Conservation (phyloP, 2,329 filamentous ascomycete genomes). For the Beauveria medogensis region DNA sequence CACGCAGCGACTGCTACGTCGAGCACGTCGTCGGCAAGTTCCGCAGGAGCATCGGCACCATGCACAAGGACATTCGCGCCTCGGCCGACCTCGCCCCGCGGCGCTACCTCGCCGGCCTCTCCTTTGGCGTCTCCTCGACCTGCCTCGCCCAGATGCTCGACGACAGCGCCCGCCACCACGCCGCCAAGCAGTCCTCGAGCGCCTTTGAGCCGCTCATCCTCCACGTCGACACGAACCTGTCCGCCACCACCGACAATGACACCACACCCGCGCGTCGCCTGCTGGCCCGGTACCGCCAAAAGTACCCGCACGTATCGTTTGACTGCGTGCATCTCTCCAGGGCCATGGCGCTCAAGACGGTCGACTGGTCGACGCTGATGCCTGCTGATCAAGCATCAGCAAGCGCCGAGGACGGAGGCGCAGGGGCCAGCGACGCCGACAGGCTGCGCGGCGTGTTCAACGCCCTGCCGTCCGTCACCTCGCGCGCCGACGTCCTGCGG, state of each 20-base stretch:
- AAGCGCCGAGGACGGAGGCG: slow-evolving; percentile 22
- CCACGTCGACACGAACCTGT: slow-evolving; percentile 41
- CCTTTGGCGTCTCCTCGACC: slow-evolving; percentile 74
- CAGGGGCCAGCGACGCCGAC: slow-evolving; percentile 19
- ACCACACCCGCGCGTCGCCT: slow-evolving; percentile 34
- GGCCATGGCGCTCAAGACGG: slow-evolving; percentile 42
- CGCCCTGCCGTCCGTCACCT: slow-evolving; percentile 63
- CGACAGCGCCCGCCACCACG: slow-evolving; percentile 58
- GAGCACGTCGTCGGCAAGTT: slow-evolving; percentile 72
- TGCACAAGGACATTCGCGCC: slow-evolving; percentile 40
- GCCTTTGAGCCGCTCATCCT: slow-evolving; percentile 61
- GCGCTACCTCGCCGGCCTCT: slow-evolving; percentile 67
- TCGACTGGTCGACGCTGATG: slow-evolving; percentile 46
- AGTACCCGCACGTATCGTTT: slow-evolving; percentile 61
- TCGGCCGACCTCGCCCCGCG: slow-evolving; percentile 25
- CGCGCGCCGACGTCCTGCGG: slow-evolving; percentile 63
- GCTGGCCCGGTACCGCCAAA: slow-evolving; percentile 43
- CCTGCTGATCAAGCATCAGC: slow-evolving; percentile 4
- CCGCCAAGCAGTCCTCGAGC: slow-evolving; percentile 52
- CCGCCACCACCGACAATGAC: slow-evolving; percentile 3
- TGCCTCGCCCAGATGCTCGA: slow-evolving; percentile 70
- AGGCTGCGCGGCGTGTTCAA: slow-evolving; percentile 48
- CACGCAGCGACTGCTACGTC: slow-evolving; percentile 57
- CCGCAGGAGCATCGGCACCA: slow-evolving; percentile 57
- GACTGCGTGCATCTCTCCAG: slow-evolving; percentile 55